These are phyloP conservation scores for Rhizopogon rudus DNA, from an alignment of 768 basidiomycete species.

Conservation along the genomic window DNA sequence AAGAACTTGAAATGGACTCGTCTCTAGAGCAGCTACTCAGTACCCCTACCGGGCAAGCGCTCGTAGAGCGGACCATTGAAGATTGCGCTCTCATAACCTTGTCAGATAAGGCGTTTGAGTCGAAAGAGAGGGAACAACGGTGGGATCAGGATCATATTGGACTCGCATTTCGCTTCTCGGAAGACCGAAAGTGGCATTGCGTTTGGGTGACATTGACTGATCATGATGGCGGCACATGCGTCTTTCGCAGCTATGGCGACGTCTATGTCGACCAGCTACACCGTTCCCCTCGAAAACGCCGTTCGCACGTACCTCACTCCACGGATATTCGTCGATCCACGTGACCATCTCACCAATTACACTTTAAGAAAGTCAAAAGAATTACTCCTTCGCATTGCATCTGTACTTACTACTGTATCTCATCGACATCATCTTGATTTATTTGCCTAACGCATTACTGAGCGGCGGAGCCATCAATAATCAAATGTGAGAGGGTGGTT, in stretches of 20 bases:
- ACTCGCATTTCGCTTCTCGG: conserved; percentile 52
- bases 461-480: background rate
- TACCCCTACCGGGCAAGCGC: conserved; percentile 25
- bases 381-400: background rate
- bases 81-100: conserved; percentile 52
- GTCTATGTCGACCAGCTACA: conserved; percentile 48
- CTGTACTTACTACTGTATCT: background rate
- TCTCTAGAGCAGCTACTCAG: conserved; percentile 37
- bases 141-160: conserved; percentile 33
- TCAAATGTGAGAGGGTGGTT: background rate
- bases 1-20: conserved; percentile 51
- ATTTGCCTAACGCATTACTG: too few relatives aligned
- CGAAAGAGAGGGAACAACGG: conserved; percentile 24
- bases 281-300: conserved; percentile 35
- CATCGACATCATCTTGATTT: background rate
- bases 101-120: conserved; percentile 54
- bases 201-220: conserved; percentile 61
- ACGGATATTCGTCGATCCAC: conserved; percentile 15
- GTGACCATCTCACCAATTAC: too few relatives aligned
- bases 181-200: conserved; percentile 51
- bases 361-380: background rate
- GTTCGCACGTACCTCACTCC: conserved; percentile 14
- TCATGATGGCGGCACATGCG: conserved; percentile 39
- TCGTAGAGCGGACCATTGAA: conserved; percentile 37
- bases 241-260: conserved; percentile 57